Evolutionary conservation across 1,139 yeast species (phyloP).

Genomic region (Blastobotrys malaysiensis): DNA sequence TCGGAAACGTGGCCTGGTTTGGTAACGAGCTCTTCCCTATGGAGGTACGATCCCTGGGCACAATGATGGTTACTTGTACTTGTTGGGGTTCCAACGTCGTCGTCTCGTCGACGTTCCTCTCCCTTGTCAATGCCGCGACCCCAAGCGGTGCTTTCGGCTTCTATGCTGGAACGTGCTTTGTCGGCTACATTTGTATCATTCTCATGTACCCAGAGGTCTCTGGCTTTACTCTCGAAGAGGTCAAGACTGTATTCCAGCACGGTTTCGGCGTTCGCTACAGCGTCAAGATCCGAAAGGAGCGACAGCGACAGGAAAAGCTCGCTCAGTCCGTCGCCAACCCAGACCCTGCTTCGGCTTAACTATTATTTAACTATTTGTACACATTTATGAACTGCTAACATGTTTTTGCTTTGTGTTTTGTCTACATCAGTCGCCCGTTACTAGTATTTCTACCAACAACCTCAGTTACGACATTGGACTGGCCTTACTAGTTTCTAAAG

Average conservation of each 20-base stretch:
- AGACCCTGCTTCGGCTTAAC: background rate
- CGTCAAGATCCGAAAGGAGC: conserved; percentile 1
- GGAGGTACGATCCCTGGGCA: conserved; percentile 62
- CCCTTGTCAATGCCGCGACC: conserved; percentile 29
- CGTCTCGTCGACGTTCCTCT: conserved; percentile 35
- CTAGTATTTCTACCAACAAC: too few relatives aligned
- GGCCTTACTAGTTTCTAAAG: too few relatives aligned
- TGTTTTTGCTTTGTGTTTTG: background rate
- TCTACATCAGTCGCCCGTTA: too few relatives aligned
- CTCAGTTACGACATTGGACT: too few relatives aligned
- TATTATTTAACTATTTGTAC: background rate
- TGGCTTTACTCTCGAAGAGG: conserved; percentile 40
- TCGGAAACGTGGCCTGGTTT: conserved; percentile 36
- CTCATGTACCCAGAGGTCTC: conserved; percentile 41
- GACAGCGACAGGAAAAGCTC: background rate
- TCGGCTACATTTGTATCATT: conserved; percentile 36
- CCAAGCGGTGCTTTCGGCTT: conserved; percentile 31
- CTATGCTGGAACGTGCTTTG: conserved; percentile 32
- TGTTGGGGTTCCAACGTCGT: conserved; percentile 39
- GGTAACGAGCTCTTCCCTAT: conserved; percentile 62
- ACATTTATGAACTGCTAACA: background rate
- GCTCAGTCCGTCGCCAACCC: background rate
- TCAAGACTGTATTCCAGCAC: conserved; percentile 33
- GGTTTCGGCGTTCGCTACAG: conserved; percentile 5
- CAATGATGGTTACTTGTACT: conserved; percentile 37